Percentiles rank a stretch among this genome's conserved stretches.
These are phyloP conservation scores for Globisporangium okanoganense DNA, from an alignment of 352 stramenopile genomes.

Conservation along the genomic window DNA sequence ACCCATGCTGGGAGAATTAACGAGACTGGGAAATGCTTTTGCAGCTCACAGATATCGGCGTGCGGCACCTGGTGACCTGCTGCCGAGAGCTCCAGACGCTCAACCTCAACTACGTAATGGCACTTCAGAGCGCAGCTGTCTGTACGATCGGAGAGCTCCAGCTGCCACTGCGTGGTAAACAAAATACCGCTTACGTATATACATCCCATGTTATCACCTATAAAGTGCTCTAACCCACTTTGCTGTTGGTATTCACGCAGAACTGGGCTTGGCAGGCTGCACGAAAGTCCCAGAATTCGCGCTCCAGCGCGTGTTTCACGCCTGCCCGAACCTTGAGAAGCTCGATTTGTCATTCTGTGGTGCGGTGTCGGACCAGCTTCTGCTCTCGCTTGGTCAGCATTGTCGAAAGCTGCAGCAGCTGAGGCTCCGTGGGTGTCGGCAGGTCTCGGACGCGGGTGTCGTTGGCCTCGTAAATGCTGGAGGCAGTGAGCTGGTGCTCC, in stretches of 20 bases:
- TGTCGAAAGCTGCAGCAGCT: constrained; percentile 61
- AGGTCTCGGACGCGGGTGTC: constrained; percentile 85
- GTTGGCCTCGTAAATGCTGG: constrained; percentile 67
- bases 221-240: neutral
- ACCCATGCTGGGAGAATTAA: too few species aligned
- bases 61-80: constrained; percentile 45
- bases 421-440: constrained; percentile 76
- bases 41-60: constrained; percentile 55
- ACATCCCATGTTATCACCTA: neutral
- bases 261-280: constrained; percentile 70
- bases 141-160: constrained; percentile 50
- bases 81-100: constrained; percentile 51
- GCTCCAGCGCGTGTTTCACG: constrained; percentile 77
- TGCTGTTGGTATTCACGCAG: constrained; percentile 17
- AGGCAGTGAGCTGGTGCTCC: constrained; percentile 50
- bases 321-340: constrained; percentile 55
- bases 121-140: constrained; percentile 45
- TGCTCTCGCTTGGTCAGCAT: constrained; percentile 63
- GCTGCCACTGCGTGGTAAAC: constrained; percentile 45
- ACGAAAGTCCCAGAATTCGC: constrained; percentile 69
- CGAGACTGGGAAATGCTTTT: neutral
- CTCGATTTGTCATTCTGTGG: constrained; percentile 83
- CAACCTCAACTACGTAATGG: constrained; percentile 51
- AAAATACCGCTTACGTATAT: neutral
- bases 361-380: constrained; percentile 73